phyloP scores from a whole-genome alignment of 768 basidiomycete genomes.

The Boletus barrowsii region DNA sequence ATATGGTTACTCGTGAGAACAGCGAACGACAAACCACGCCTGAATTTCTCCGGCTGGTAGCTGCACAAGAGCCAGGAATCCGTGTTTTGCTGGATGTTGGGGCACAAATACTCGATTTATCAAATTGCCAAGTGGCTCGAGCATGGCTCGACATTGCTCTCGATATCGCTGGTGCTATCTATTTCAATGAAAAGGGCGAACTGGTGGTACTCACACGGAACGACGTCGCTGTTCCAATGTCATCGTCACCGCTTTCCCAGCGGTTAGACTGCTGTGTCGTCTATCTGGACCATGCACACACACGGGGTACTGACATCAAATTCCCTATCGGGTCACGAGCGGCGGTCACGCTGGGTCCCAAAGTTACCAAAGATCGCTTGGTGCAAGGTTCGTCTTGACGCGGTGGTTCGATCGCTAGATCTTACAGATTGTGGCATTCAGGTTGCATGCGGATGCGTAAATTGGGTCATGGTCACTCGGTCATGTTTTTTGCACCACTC shows the following conservation, averaged over 20 bases:
- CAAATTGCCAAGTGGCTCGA: constrained; percentile 37
- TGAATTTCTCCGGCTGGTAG: not conserved
- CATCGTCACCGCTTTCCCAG: constrained; percentile 35
- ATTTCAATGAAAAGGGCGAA: too few species aligned
- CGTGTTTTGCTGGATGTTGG: constrained; percentile 50
- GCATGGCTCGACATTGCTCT: constrained; percentile 13
- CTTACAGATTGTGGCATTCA: not conserved
- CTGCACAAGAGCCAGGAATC: constrained; percentile 18
- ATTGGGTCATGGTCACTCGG: too few species aligned
- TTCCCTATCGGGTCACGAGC: constrained; percentile 40
- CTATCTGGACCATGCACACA: constrained; percentile 22
- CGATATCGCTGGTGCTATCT: constrained; percentile 14
- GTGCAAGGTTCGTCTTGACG: constrained; percentile 14
- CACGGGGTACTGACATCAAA: constrained; percentile 40
- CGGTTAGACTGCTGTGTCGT: not conserved
- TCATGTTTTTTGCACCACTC: too few species aligned
- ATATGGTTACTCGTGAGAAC: too few species aligned
- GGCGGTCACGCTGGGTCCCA: constrained; percentile 39
- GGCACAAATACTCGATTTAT: constrained; percentile 49
- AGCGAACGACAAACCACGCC: too few species aligned
- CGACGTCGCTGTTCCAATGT: constrained; percentile 33
- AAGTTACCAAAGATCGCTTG: constrained; percentile 33
- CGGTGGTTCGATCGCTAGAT: not conserved
- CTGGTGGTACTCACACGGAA: constrained; percentile 13
- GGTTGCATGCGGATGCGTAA: not conserved